A percentile compares a stretch with the other conserved stretches of the same genome.
Evolutionary conservation across 2,329 filamentous ascomycete species (phyloP).

Genomic region (Neonectria coccinea): DNA sequence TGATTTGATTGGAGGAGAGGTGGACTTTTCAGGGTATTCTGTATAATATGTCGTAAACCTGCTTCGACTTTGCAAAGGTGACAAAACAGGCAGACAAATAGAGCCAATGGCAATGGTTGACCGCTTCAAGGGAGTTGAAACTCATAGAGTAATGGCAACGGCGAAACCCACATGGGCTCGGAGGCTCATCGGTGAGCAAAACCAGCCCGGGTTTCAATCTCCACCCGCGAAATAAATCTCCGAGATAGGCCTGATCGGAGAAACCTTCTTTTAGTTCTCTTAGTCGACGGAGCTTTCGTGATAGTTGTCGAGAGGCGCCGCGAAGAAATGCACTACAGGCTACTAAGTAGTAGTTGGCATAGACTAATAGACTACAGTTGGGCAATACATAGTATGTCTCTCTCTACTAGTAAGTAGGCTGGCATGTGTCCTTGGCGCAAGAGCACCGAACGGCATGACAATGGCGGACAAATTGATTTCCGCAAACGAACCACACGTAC

Average conservation of each 20-base stretch:
- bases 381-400: not conserved
- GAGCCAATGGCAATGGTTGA: constrained; percentile 10
- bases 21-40: constrained; percentile 16
- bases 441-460: not conserved
- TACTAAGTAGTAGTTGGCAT: not conserved
- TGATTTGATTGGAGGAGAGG: constrained; percentile 15
- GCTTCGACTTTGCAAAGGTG: constrained; percentile 11
- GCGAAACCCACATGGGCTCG: constrained; percentile 43
- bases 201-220: constrained; percentile 17
- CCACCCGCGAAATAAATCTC: constrained; percentile 24
- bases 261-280: constrained; percentile 11
- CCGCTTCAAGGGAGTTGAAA: constrained; percentile 11
- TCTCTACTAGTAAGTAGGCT: not conserved
- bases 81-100: constrained; percentile 27
- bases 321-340: not conserved
- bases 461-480: constrained; percentile 8
- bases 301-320: not conserved
- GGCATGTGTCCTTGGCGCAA: too few relatives aligned
- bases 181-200: constrained; percentile 45
- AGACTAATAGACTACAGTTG: too few relatives aligned
- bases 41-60: constrained; percentile 17
- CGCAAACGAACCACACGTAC: constrained; percentile 9
- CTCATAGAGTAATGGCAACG: constrained; percentile 24
- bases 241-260: constrained; percentile 27
- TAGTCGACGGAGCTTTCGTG: not conserved